Percentiles rank a stretch among this genome's conserved stretches.
Evolutionary conservation across 2,329 filamentous ascomycete genomes (phyloP).

Genomic region (Fusarium incarnatum): DNA sequence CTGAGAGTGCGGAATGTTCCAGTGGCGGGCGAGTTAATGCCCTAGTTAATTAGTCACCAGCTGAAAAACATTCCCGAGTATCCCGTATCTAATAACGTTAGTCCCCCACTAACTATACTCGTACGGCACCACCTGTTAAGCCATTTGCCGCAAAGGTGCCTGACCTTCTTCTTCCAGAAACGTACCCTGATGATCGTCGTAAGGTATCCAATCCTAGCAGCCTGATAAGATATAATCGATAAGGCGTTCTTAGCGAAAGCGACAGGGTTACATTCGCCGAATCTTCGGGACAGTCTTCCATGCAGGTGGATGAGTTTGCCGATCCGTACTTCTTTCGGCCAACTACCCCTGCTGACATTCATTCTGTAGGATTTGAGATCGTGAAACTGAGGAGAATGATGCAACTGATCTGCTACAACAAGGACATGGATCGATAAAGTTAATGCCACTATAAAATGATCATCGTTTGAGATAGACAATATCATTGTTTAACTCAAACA

Average conservation of each 20-base stretch:
- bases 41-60: neutral
- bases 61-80: neutral
- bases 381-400: neutral
- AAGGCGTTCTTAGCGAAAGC: neutral
- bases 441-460: neutral
- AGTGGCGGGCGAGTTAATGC: neutral
- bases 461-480: neutral
- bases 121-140: neutral
- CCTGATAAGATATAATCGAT: neutral
- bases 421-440: neutral
- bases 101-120: neutral
- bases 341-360: neutral
- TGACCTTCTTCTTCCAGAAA: neutral
- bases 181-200: neutral
- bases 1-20: neutral
- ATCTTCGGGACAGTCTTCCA: neutral
- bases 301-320: neutral
- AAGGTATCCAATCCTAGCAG: neutral
- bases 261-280: neutral
- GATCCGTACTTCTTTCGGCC: neutral
- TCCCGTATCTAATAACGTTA: neutral
- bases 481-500: no score
- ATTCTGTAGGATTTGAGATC: neutral
- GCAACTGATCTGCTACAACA: constrained; percentile 4
- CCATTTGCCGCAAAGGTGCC: neutral